phyloP scores from a whole-genome alignment of 83 land plant species.

The Diphasiastrum complanatum region DNA sequence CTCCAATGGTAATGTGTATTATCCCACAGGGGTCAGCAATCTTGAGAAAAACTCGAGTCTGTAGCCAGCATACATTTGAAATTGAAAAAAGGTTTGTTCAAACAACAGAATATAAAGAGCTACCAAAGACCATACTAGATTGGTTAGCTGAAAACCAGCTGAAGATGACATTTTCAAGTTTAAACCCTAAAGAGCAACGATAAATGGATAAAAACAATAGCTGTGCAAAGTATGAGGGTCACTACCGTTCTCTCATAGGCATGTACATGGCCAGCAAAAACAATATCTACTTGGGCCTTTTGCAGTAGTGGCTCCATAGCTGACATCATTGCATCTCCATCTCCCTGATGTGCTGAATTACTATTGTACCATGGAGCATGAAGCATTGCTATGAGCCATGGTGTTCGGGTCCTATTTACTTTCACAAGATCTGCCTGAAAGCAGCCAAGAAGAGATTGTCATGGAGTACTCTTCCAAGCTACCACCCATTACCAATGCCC shows the following conservation, averaged over 20 bases:
- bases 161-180: too few species aligned
- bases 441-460: background rate
- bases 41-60: background rate
- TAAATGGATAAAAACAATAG: too few species aligned
- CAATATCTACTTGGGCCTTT: conserved; percentile 20
- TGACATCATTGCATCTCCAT: conserved; percentile 26
- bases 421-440: conserved; percentile 23
- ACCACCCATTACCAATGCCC: background rate
- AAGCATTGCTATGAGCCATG: conserved; percentile 27
- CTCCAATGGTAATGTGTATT: background rate
- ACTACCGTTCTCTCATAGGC: conserved; percentile 33
- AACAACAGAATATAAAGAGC: too few species aligned
- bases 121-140: too few species aligned
- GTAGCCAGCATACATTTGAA: too few species aligned
- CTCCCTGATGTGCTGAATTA: conserved; percentile 22
- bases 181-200: too few species aligned
- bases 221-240: too few species aligned
- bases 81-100: too few species aligned
- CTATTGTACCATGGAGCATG: conserved; percentile 36
- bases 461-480: background rate
- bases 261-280: conserved; percentile 34
- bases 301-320: conserved; percentile 25
- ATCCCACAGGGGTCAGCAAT: background rate
- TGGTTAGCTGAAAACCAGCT: too few species aligned
- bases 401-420: conserved; percentile 23